A percentile compares a stretch with the other conserved stretches of the same genome.
Evolutionary conservation across 495 filamentous ascomycete species (phyloP).

Genomic region (Aspergillus funiculosus): DNA sequence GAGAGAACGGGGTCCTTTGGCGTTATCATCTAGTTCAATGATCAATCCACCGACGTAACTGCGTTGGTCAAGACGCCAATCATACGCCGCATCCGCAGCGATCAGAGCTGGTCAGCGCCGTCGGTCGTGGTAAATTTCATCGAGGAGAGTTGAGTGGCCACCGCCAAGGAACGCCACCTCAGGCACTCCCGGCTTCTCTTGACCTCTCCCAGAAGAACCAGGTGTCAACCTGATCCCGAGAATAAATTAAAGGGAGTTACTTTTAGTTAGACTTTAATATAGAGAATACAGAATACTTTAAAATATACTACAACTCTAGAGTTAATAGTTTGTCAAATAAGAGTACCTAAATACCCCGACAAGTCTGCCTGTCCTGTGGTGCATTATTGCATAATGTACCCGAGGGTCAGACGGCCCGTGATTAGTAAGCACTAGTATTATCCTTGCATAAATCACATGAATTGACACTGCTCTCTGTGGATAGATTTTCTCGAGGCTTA

Average conservation of each 20-base stretch:
- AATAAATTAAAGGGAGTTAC: no score
- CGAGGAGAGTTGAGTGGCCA: conserved; percentile 5
- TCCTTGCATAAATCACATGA: background rate
- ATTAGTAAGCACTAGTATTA: background rate
- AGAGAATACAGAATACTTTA: no score
- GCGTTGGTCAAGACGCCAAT: conserved; percentile 6
- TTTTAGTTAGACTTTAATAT: no score
- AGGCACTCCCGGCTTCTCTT: conserved; percentile 10
- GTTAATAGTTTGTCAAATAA: no score
- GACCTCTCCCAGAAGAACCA: background rate
- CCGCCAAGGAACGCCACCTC: conserved; percentile 20
- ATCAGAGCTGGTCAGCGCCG: background rate
- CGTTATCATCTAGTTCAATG: background rate
- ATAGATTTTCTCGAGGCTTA: no score
- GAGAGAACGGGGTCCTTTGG: background rate
- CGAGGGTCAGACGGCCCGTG: no score
- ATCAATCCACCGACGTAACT: conserved; percentile 4
- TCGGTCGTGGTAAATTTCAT: background rate
- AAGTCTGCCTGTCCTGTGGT: no score
- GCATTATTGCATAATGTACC: background rate
- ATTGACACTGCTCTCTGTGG: no score
- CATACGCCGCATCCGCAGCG: background rate
- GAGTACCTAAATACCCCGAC: no score
- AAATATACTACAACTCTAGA: no score
- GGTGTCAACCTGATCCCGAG: background rate